Evolutionary conservation across 257 asterid species (phyloP), one percentile per base, ranked within the genome.

Genomic region (Craterostigma plantagineum): DNA sequence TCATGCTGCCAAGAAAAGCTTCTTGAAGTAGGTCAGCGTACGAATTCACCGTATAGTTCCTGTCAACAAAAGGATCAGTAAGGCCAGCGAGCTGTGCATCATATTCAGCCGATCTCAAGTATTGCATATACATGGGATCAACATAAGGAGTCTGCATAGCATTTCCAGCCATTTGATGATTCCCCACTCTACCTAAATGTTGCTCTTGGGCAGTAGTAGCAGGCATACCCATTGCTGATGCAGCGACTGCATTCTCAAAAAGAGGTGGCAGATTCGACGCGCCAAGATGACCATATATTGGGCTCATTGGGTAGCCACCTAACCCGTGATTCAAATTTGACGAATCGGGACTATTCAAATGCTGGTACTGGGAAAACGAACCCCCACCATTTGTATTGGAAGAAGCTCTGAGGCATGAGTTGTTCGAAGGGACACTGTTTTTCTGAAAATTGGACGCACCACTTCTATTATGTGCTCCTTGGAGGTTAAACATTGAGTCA

Each of bases 81-180:
- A 67, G 66, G 65, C 75, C 66, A 23, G 70, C 67, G 36, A 48
- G 14, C 2, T 48, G 52, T 12, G 42, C 11, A 1, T 79, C 59
- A 61, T 71, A 67, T 46, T 62, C 85, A 33, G 60, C 49, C 10
- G 73, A 48, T 45, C 59, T 64, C 65, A 67, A 49, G 63, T 71
- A 81, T 33, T 71, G 83, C 48, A 70, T 64, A 60, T 66, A 72
- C 49, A 63, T 18, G 11, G 81, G 81, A 50, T 78, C 91, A 57
- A 76, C 55, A 42, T 16, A 45, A 11, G 75, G 64, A 61, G 58
- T 54, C 36, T 65, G 78, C 34, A 66, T 50, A 51, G 70, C 65
- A 59, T 53, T 57, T 37, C 66, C 72, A 34, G 57, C 49, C 62
- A 53, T 34, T 17, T 55, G 76, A 53, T 65, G 51, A 65, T 63